Conservation (phyloP, 2,329 filamentous ascomycete genomes). For the Penicillium sp. region DNA sequence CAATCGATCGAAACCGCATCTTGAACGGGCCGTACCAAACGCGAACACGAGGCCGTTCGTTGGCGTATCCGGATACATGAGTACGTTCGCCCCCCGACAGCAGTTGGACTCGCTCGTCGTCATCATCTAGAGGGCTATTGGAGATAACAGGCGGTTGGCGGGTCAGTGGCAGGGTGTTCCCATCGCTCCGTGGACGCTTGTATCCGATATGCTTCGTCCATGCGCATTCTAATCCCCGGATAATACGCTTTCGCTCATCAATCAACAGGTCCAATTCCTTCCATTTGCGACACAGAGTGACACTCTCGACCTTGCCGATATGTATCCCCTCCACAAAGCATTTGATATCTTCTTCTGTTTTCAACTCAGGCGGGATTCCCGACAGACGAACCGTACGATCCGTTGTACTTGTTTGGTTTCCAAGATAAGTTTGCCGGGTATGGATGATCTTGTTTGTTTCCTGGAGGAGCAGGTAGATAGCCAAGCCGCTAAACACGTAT, state of each 20-base stretch:
- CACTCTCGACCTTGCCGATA: conserved; percentile 85
- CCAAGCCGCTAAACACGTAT: conserved; percentile 83
- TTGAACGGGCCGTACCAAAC: conserved; percentile 78
- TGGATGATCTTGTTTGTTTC: conserved; percentile 85
- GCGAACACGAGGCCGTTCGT: conserved; percentile 65
- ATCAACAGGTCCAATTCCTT: conserved; percentile 74
- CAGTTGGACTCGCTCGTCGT: conserved; percentile 63
- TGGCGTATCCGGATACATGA: conserved; percentile 47
- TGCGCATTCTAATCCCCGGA: conserved; percentile 76
- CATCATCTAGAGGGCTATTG: conserved; percentile 38
- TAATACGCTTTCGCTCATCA: conserved; percentile 60
- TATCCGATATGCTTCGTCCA: conserved; percentile 77
- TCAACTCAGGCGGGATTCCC: conserved; percentile 76
- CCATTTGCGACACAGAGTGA: conserved; percentile 88
- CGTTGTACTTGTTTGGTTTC: conserved; percentile 90
- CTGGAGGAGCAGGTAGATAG: conserved; percentile 77
- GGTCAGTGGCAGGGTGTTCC: conserved; percentile 47
- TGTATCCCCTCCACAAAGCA: conserved; percentile 82
- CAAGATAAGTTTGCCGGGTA: conserved; percentile 85
- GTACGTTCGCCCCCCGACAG: conserved; percentile 43
- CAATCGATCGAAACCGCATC: conserved; percentile 70
- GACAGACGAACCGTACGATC: conserved; percentile 91
- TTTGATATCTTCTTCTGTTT: conserved; percentile 80
- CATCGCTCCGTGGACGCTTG: conserved; percentile 49
- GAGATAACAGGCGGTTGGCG: conserved; percentile 48